Evolutionary conservation across 768 basidiomycete genomes (phyloP).

Genomic region (Phallus indusiatus): DNA sequence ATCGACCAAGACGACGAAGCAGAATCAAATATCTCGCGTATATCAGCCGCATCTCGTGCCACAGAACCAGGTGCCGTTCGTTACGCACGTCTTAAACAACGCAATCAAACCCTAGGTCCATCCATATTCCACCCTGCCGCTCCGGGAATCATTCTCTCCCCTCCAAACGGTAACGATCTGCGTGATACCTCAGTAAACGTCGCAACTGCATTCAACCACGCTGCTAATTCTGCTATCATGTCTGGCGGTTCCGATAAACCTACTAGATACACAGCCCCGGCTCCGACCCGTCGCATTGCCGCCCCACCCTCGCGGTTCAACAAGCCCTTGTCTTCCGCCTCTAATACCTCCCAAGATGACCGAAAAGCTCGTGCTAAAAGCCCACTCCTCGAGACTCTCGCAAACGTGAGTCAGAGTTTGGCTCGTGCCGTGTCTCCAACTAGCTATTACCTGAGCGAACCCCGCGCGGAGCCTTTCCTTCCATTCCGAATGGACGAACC

Average conservation of each 20-base stretch:
- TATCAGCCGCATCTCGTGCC: neutral
- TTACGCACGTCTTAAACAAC: slow-evolving; percentile 38
- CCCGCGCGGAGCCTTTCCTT: slow-evolving; percentile 36
- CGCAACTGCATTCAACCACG: slow-evolving; percentile 71
- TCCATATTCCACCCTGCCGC: slow-evolving; percentile 14
- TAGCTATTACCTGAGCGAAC: slow-evolving; percentile 54
- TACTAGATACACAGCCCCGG: slow-evolving; percentile 11
- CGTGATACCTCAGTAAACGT: slow-evolving; percentile 85
- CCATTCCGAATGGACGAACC: slow-evolving; percentile 14
- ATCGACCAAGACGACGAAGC: slow-evolving; percentile 32
- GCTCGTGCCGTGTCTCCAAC: slow-evolving; percentile 40
- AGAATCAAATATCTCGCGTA: slow-evolving; percentile 16
- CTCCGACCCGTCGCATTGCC: slow-evolving; percentile 41
- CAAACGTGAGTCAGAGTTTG: slow-evolving; percentile 44
- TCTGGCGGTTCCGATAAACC: neutral
- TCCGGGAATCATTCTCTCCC: slow-evolving; percentile 25
- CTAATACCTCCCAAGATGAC: slow-evolving; percentile 8
- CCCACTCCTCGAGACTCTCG: slow-evolving; percentile 38
- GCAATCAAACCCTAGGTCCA: slow-evolving; percentile 26
- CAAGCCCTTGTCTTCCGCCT: neutral
- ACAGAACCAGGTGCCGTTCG: slow-evolving; percentile 31
- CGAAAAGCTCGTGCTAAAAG: slow-evolving; percentile 50
- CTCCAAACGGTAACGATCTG: slow-evolving; percentile 56
- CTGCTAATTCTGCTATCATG: slow-evolving; percentile 30
- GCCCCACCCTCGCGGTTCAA: slow-evolving; percentile 37